Percentiles rank a stretch among this genome's conserved stretches.
phyloP scores from a whole-genome alignment of 805 yeast species.

The Candida incommunis region DNA sequence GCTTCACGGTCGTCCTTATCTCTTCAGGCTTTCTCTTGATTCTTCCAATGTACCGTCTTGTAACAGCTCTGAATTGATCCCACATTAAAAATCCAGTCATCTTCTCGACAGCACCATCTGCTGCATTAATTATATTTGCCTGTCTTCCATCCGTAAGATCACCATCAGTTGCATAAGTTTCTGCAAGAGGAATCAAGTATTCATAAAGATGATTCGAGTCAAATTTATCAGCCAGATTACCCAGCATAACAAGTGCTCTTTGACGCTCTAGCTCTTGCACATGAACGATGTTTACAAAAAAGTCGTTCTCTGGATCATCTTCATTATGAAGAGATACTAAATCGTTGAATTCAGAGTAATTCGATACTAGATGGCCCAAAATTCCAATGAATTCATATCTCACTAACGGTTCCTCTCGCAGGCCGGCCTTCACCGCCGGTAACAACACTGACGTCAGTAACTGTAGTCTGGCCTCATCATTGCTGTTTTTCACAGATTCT shows the following conservation, averaged over 20 bases:
- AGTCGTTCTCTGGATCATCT: slow-evolving; percentile 73
- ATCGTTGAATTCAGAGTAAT: slow-evolving; percentile 42
- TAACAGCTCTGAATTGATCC: slow-evolving; percentile 67
- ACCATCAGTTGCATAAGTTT: neutral
- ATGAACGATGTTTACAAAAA: slow-evolving; percentile 63
- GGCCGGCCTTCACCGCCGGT: slow-evolving; percentile 53
- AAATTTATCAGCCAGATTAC: slow-evolving; percentile 28
- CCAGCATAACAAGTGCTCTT: slow-evolving; percentile 59
- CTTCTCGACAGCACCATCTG: slow-evolving; percentile 21
- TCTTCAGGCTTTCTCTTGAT: slow-evolving; percentile 31
- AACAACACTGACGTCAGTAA: slow-evolving; percentile 41
- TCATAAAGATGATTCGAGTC: slow-evolving; percentile 19
- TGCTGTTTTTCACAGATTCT: slow-evolving; percentile 24
- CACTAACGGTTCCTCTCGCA: slow-evolving; percentile 50
- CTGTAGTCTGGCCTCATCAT: slow-evolving; percentile 18
- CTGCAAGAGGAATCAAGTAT: neutral
- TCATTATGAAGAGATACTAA: slow-evolving; percentile 48
- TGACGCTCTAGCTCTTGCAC: slow-evolving; percentile 79
- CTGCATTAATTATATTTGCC: slow-evolving; percentile 42
- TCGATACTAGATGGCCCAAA: slow-evolving; percentile 45
- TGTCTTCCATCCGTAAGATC: slow-evolving; percentile 33
- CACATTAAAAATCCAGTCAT: slow-evolving; percentile 34
- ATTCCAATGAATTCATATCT: slow-evolving; percentile 60
- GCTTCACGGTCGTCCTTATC: slow-evolving; percentile 41
- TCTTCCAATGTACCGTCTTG: slow-evolving; percentile 49